These are phyloP conservation scores for Candida sakaeoensis DNA, from an alignment of 805 yeast species.

Conservation along the genomic window DNA sequence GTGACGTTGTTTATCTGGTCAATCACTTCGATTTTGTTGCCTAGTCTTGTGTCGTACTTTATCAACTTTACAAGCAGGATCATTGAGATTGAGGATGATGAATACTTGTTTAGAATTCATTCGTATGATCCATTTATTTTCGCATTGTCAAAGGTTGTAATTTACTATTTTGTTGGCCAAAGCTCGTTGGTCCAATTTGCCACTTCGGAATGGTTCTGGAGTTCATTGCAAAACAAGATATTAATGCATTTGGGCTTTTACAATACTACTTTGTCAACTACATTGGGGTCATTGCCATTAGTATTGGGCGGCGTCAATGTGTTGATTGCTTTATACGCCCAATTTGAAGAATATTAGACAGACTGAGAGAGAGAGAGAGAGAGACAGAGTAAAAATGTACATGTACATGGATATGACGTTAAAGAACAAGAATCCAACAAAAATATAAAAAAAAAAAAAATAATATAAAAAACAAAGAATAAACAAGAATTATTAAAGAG, in stretches of 20 bases:
- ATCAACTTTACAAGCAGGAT: conserved; percentile 48
- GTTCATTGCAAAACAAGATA: conserved; percentile 27
- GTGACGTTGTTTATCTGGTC: conserved; percentile 40
- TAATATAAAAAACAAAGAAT: too few relatives aligned
- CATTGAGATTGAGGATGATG: conserved; percentile 30
- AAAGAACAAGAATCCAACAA: too few relatives aligned
- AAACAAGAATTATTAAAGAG: too few relatives aligned
- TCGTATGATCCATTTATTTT: conserved; percentile 53
- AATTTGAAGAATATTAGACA: conserved; percentile 41
- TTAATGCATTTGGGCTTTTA: conserved; percentile 35
- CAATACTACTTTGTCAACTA: conserved; percentile 26
- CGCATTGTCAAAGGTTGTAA: conserved; percentile 44
- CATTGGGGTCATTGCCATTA: conserved; percentile 47
- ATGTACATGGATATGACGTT: too few relatives aligned
- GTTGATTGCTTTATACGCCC: conserved; percentile 49
- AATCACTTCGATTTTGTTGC: conserved; percentile 36
- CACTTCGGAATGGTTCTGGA: conserved; percentile 22
- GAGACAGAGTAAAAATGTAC: too few relatives aligned
- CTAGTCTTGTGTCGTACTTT: conserved; percentile 45
- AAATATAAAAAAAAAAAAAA: too few relatives aligned
- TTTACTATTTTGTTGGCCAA: conserved; percentile 37
- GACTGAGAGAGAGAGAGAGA: too few relatives aligned
- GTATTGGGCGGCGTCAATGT: conserved; percentile 45
- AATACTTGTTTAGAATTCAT: conserved; percentile 34
- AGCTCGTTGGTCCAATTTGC: conserved; percentile 26